Base-by-base conservation (phyloP, 164 flowering plant species). In the Protea cynaroides region DNA sequence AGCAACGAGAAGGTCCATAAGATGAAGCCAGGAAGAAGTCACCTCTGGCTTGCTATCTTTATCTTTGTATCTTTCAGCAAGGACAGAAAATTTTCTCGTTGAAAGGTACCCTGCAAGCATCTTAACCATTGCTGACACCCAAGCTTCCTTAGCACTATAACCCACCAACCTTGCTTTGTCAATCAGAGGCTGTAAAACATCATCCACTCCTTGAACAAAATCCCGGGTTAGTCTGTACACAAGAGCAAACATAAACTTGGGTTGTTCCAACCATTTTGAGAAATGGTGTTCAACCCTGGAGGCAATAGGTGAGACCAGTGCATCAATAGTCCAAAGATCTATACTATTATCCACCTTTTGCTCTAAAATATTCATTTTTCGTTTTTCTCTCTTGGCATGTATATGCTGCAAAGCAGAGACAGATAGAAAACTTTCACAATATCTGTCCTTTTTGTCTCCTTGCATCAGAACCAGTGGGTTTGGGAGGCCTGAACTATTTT, bases 361-460 rank as follows among this genome's bases (percentile, higher is more conserved):
- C 50, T 67, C 68, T 36, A 65, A 53, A 55, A 57, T 38, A 59
- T 66, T 34, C 13, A 57, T 69, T 58, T 54, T 70, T 46, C 86
- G 77, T 2, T 54, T 56, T 70, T 79, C 85, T 44, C 89, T 69
- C n/a, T 61, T 74, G 11, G 55, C 46, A 60, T 84, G 89, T 57
- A 83, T 58, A 64, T 79, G 86, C 72, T 86, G 95, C 74, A 88
- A 71, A 64, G 84, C 80, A 76, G 85, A 88, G 23, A 88, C 80
- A 49, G 81, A 71, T 51, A 81, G 65, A 76, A 86, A 84, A 67
- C 83, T 86, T 51, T 75, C 65, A 56, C 79, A 76, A 63, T 81
- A 87, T 52, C 58, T 74, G 58, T 74, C 64, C 60, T 71, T 79
- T 58, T 67, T 78, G 7, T 74, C 81, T 63, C 75, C 85, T 67